These are phyloP conservation scores for Somion occarium DNA, from an alignment of 1,284 basidiomycete genomes.

Conservation along the genomic window DNA sequence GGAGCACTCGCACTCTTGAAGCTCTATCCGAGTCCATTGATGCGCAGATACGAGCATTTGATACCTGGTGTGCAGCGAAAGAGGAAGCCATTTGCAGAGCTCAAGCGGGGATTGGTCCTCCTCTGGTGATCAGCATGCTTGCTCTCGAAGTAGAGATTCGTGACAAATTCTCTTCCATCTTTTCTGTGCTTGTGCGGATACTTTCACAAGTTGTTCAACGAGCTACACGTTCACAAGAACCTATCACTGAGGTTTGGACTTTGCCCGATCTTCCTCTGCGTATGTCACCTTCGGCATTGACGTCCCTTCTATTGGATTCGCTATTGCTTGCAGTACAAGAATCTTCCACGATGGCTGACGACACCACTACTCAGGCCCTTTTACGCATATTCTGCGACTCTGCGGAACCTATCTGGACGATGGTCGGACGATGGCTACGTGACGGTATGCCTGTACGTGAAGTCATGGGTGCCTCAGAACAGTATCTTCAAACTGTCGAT, in stretches of 20 bases:
- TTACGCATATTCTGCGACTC: conserved; percentile 58
- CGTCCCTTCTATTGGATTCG: conserved; percentile 57
- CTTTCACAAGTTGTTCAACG: conserved; percentile 22
- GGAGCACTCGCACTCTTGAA: conserved; percentile 59
- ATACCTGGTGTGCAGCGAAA: conserved; percentile 63
- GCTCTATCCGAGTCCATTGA: conserved; percentile 79
- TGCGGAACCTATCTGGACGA: conserved; percentile 69
- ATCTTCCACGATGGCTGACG: conserved; percentile 52
- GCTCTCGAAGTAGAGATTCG: conserved; percentile 54
- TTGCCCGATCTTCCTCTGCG: conserved; percentile 36
- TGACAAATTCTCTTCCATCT: conserved; percentile 51
- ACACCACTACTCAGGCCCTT: conserved; percentile 46
- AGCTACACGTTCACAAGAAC: conserved; percentile 27
- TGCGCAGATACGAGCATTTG: conserved; percentile 49
- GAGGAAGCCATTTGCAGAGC: conserved; percentile 65
- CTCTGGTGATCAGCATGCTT: conserved; percentile 63
- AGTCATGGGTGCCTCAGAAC: conserved; percentile 11
- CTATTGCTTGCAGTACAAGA: conserved; percentile 52
- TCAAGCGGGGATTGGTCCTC: conserved; percentile 36
- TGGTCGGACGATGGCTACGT: conserved; percentile 69
- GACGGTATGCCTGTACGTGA: conserved; percentile 65
- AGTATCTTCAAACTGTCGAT: conserved; percentile 34
- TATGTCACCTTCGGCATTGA: conserved; percentile 43
- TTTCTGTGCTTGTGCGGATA: conserved; percentile 49
- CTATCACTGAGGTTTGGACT: conserved; percentile 34